Conservation (phyloP, 176 grass and related monocot genomes). For the sorghum (Sorghum bicolor) region DNA sequence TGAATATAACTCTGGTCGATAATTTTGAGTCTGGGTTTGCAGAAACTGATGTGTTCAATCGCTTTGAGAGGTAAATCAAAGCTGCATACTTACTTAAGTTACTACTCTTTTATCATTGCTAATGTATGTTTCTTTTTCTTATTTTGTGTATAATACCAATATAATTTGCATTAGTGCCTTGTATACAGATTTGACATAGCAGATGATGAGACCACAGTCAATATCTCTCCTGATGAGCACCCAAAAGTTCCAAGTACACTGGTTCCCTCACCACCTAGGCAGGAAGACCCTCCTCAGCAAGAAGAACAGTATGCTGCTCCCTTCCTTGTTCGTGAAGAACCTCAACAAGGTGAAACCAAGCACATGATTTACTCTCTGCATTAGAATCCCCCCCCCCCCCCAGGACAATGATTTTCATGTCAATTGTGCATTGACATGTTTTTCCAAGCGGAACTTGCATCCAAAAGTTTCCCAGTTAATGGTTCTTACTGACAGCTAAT, state of each 20-base stretch:
- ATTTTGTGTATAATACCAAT: background rate
- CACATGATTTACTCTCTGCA: constrained; percentile 20
- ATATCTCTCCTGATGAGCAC: constrained; percentile 50
- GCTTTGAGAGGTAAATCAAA: constrained; percentile 71
- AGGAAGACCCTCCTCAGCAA: constrained; percentile 45
- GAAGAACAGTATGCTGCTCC: constrained; percentile 28
- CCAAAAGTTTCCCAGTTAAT: background rate
- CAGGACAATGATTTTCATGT: background rate
- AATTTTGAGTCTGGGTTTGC: constrained; percentile 47
- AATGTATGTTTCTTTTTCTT: background rate
- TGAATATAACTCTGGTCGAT: constrained; percentile 73
- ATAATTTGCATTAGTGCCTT: constrained; percentile 19
- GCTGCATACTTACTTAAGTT: constrained; percentile 8
- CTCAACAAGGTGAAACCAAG: constrained; percentile 48
- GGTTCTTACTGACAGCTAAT: constrained; percentile 1
- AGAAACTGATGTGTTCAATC: constrained; percentile 60
- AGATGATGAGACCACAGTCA: constrained; percentile 70
- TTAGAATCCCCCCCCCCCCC: background rate
- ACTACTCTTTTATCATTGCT: constrained; percentile 6
- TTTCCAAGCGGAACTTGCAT: constrained; percentile 12
- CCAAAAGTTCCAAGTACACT: constrained; percentile 47
- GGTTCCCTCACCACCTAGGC: constrained; percentile 48
- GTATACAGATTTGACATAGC: constrained; percentile 80
- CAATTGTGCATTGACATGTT: constrained; percentile 2
- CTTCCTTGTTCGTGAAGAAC: constrained; percentile 40